Conservation (phyloP, 2,329 filamentous ascomycete genomes). For the Fusarium musae region DNA sequence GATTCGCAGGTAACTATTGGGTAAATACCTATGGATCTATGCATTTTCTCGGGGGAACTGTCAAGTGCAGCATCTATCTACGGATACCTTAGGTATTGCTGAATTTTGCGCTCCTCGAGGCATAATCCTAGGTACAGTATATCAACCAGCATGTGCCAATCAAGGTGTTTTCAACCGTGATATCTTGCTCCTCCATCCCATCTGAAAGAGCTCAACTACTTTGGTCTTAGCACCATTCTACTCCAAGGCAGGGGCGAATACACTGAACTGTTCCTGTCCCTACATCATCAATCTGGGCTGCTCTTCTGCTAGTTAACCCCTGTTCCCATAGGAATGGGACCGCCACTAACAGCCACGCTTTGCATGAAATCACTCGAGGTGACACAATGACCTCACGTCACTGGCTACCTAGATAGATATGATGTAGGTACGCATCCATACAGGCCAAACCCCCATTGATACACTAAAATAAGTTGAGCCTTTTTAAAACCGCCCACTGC, state of each 20-base stretch:
- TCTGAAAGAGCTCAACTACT: conserved; percentile 3
- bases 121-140: background rate
- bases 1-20: background rate
- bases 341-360: conserved; percentile 7
- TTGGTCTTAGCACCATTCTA: conserved; percentile 24
- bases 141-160: conserved; percentile 10
- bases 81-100: background rate
- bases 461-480: background rate
- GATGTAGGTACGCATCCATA: background rate
- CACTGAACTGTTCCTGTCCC: conserved; percentile 2
- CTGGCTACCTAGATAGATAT: background rate
- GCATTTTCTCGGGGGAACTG: background rate
- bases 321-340: conserved; percentile 16
- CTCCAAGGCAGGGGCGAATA: conserved; percentile 30
- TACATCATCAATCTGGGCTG: conserved; percentile 19
- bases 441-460: background rate
- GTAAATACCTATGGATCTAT: background rate
- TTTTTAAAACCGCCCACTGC: background rate
- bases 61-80: background rate
- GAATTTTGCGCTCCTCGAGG: background rate
- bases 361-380: conserved; percentile 2
- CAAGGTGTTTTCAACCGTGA: conserved; percentile 1
- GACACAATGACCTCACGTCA: conserved; percentile 15
- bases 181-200: background rate
- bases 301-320: conserved; percentile 7